Evolutionary conservation across 352 stramenopile species (phyloP).

Genomic region (Phytophthora pluvialis): DNA sequence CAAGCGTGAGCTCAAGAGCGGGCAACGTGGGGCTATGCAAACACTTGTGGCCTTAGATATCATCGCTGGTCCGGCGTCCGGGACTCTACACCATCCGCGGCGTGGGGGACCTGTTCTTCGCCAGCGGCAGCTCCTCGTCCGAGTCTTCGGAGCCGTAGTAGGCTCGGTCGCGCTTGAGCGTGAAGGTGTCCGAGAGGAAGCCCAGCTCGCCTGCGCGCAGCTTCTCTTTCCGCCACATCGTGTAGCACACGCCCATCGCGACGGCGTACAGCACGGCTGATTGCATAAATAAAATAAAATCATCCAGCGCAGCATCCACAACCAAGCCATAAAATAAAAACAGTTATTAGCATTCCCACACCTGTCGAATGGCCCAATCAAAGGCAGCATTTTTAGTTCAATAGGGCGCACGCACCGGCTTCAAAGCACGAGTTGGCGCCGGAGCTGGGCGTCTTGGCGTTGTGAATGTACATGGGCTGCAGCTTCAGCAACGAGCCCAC

Average conservation of each 20-base stretch:
- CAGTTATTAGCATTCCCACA: conserved; percentile 4
- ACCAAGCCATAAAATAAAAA: conserved; percentile 8
- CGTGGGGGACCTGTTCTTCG: conserved; percentile 70
- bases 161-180: conserved; percentile 55
- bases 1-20: not conserved
- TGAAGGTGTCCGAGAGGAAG: conserved; percentile 52
- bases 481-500: conserved; percentile 76
- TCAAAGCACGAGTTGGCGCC: conserved; percentile 80
- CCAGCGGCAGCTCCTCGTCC: conserved; percentile 71
- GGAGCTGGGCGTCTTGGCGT: conserved; percentile 73
- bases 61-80: conserved; percentile 16
- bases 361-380: not conserved
- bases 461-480: conserved; percentile 75
- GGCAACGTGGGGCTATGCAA: conserved; percentile 19
- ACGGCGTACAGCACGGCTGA: conserved; percentile 65
- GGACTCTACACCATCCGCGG: conserved; percentile 35
- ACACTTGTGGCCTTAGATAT: conserved; percentile 34
- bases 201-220: conserved; percentile 44
- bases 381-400: not conserved
- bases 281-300: not conserved
- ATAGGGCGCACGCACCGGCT: conserved; percentile 53
- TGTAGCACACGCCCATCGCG: conserved; percentile 53
- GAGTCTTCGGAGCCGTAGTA: conserved; percentile 77
- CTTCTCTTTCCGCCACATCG: conserved; percentile 66
- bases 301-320: not conserved